A percentile compares a stretch with the other conserved stretches of the same genome.
Evolutionary conservation across 495 filamentous ascomycete genomes (phyloP).

Genomic region (Penicilliopsis zonata): DNA sequence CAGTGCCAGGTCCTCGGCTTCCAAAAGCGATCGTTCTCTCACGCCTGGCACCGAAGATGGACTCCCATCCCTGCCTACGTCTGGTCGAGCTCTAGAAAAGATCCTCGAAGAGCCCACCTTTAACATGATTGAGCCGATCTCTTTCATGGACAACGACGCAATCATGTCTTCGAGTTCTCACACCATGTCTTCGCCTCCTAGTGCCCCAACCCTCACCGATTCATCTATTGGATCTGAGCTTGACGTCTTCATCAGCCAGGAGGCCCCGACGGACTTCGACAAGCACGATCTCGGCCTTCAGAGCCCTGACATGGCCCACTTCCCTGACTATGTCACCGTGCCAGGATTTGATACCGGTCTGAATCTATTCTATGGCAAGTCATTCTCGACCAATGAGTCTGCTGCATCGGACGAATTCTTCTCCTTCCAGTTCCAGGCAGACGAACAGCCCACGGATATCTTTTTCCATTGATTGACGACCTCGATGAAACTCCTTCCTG

Average conservation of each 20-base stretch:
- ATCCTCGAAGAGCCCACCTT: conserved; percentile 14
- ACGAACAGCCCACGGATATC: conserved; percentile 16
- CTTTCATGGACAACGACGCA: conserved; percentile 4
- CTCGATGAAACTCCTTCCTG: too few species aligned
- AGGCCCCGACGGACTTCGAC: conserved; percentile 18
- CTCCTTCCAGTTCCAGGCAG: conserved; percentile 19
- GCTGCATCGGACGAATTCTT: conserved; percentile 26
- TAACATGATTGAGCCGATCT: conserved; percentile 13
- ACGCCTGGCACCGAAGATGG: conserved; percentile 32
- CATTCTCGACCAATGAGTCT: conserved; percentile 13
- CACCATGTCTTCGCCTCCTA: conserved; percentile 26
- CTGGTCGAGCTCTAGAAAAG: conserved; percentile 10
- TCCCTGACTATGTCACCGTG: conserved; percentile 21
- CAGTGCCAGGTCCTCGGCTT: conserved; percentile 35
- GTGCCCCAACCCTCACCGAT: conserved; percentile 27
- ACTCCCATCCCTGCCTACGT: conserved; percentile 22
- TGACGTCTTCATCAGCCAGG: conserved; percentile 34
- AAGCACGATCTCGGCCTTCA: conserved; percentile 22
- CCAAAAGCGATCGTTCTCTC: conserved; percentile 31
- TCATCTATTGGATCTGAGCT: conserved; percentile 30
- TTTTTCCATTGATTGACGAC: too few species aligned
- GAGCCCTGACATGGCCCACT: conserved; percentile 16
- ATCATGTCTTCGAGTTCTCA: conserved; percentile 15
- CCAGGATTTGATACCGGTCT: conserved; percentile 19
- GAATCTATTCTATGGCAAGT: conserved; percentile 26